Base-by-base conservation (phyloP, 805 yeast species). In the Grigorovia transvaalensis region DNA sequence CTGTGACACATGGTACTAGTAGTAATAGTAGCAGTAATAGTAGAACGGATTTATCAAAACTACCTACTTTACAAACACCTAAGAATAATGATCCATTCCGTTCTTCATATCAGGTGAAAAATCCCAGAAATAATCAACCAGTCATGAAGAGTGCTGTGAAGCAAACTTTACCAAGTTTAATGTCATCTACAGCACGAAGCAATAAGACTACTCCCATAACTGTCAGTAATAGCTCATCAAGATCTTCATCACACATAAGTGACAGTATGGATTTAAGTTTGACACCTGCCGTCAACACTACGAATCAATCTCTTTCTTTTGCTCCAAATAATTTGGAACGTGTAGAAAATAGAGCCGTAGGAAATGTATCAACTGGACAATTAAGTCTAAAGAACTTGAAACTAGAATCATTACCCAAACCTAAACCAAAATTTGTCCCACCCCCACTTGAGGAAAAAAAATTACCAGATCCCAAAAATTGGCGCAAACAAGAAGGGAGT, bases 381-480 rank as follows among this genome's bases (percentile, higher is more conserved):
- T 20, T 44, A 23, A 27, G 19, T 17, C 15, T 27, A 5, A 38
- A 38, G 15, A 15, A n/a, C 19, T 48, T 63, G 29, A 57, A 75
- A 55, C 77, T 81, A 60, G 85, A 86, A 3, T 73, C 79, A 0
- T 63, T 77, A 45, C 70, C 76, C 44, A 63, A 64, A 44, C 64
- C 67, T 13, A 62, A 61, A 49, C 61, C 62, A 23, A 64, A 56
- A 44, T 61, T 57, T n/a, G 50, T 56, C 20, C 72, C 78, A 50
- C 87, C 89, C 2, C 73, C 85, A 44, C 86, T 84, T 4, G 80
- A 79, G 47, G 80, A 67, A 56, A 61, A 66, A 1, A 57, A 56
- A 7, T 49, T 63, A 15, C 62, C 67, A n/a, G 70, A 68, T 44
- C 71, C 72, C 27, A 66, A 72, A 35, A 57, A 63, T n/a, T 68